Evolutionary conservation across 257 asterid genomes (phyloP), one percentile per base, ranked within the genome.

Genomic region (Prunella vulgaris): DNA sequence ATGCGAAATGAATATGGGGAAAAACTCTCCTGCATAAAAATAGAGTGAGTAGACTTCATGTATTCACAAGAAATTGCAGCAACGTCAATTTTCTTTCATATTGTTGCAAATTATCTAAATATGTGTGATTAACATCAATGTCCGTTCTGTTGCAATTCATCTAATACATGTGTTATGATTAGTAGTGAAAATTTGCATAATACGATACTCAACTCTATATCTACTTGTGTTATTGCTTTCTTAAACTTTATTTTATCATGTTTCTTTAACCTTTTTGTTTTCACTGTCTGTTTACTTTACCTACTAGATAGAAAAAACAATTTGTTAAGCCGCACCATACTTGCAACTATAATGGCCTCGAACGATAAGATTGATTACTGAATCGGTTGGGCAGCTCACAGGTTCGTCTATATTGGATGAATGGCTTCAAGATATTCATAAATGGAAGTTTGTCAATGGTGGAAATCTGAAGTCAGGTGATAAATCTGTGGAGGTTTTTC

Each of bases 401-500:
- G 99, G 99, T 48, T 77, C 91, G 37, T 76, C 86, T 68, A 83
- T 94, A 60, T 80, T 94, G 57, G 97, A 91, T 62, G 96, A 91
- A 70, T 94, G 99, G 99, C 96, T 94, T 52, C 97, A 94, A 84
- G 97, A 94, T 69, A 79, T 87, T 27, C 94, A 94, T 51, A 91
- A 85, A 76, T 93, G 84, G 68, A 86, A 86, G 80, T 52, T 87
- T 78, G 88, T 86, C 14, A 90, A 83, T 49, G 74, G 80, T 56
- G 69, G 67, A 79, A 76, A 63, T 69, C 63, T 74, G 32, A 84
- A 84, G 80, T 87, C 84, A 27, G 77, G 83, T 75, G 97, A 91
- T 76, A 82, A 80, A 81, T 81, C 86, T 42, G 83, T 77, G 21
- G 97, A 91, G 71, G 99, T 89, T 14, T 91, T 89, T 80, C 90